phyloP scores from a whole-genome alignment of 2,329 filamentous ascomycete species.

The Trichoderma simmonsii region DNA sequence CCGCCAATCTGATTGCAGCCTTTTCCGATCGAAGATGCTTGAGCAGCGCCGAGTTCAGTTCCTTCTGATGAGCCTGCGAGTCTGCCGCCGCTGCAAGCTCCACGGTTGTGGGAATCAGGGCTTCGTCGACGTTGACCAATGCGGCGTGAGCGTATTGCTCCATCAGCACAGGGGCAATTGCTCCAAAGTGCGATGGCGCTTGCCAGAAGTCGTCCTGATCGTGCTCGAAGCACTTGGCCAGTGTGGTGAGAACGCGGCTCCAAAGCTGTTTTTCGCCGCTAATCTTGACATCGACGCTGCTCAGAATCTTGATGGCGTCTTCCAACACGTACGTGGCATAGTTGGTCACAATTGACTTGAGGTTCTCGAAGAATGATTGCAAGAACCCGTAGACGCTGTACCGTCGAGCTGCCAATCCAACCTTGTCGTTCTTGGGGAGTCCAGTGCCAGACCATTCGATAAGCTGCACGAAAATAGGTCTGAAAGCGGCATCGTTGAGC shows the following conservation, averaged over 20 bases:
- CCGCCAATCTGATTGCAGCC: constrained; percentile 71
- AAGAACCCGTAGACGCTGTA: constrained; percentile 82
- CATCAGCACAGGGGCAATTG: constrained; percentile 67
- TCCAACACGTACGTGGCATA: constrained; percentile 86
- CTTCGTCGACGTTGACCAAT: constrained; percentile 41
- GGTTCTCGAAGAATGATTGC: constrained; percentile 72
- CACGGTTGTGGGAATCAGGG: constrained; percentile 71
- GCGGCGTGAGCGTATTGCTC: constrained; percentile 58
- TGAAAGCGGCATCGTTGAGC: constrained; percentile 89
- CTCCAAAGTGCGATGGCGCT: constrained; percentile 78
- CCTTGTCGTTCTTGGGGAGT: constrained; percentile 58
- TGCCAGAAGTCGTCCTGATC: constrained; percentile 98
- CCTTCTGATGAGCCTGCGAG: constrained; percentile 85
- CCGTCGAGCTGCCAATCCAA: constrained; percentile 59
- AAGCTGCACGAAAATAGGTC: constrained; percentile 83
- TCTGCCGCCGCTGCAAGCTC: constrained; percentile 78
- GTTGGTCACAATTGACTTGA: constrained; percentile 91
- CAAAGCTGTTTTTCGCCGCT: constrained; percentile 59
- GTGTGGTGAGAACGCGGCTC: constrained; percentile 65
- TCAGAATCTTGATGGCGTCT: constrained; percentile 64
- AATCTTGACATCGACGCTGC: constrained; percentile 44
- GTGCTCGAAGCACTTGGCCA: constrained; percentile 75
- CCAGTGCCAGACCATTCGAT: constrained; percentile 72
- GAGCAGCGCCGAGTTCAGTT: constrained; percentile 76
- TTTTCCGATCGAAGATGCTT: constrained; percentile 73